phyloP scores from a whole-genome alignment of 78 protist species.

The Dictyostelium intermedium region DNA sequence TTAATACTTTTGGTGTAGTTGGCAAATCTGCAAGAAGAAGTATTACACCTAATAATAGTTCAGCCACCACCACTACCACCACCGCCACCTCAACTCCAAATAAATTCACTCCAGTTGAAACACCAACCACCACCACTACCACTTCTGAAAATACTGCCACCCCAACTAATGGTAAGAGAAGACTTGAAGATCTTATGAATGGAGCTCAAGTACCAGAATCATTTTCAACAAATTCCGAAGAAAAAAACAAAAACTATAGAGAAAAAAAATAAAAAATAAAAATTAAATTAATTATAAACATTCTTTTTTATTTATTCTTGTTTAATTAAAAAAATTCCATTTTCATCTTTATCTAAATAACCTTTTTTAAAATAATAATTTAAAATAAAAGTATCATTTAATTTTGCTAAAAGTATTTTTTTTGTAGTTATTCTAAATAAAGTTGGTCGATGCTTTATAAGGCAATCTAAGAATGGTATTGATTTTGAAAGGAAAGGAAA shows the following conservation, averaged over 20 bases:
- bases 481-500: background rate
- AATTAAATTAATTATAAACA: background rate
- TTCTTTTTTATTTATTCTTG: background rate
- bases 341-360: background rate
- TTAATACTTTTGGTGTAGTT: constrained; percentile 39
- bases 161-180: constrained; percentile 14
- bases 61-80: background rate
- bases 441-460: background rate
- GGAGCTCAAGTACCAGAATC: constrained; percentile 3
- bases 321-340: background rate
- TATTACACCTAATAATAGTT: background rate
- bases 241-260: constrained; percentile 11
- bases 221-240: background rate
- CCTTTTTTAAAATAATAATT: background rate
- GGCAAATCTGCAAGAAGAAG: constrained; percentile 34
- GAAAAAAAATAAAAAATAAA: background rate
- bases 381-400: background rate
- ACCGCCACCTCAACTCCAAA: background rate
- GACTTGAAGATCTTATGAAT: constrained; percentile 47
- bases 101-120: background rate
- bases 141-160: background rate
- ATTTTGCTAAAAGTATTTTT: background rate
- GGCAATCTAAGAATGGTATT: background rate
- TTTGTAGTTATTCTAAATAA: background rate
- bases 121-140: background rate